Conservation (phyloP, 495 filamentous ascomycete species). For the Hapsidospora chrysogenum region DNA sequence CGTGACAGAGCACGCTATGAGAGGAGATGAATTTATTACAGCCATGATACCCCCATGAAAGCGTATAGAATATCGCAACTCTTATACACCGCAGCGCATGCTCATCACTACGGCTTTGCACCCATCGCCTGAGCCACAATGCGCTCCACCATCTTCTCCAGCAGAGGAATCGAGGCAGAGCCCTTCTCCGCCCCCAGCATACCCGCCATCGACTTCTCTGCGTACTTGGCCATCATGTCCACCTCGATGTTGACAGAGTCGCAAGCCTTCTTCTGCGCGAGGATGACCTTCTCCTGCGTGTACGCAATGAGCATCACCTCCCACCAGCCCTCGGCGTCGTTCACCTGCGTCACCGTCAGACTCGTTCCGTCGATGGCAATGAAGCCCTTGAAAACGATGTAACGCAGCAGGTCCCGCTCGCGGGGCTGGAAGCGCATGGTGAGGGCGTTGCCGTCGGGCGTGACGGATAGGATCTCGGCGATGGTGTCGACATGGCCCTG, state of each 20-base stretch:
- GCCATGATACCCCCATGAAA: too few species aligned
- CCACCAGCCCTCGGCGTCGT: slow-evolving; percentile 68
- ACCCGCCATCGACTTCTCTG: slow-evolving; percentile 81
- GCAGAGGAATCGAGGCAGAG: slow-evolving; percentile 35
- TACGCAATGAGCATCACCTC: slow-evolving; percentile 99
- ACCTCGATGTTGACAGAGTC: slow-evolving; percentile 94
- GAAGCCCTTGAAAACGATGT: slow-evolving; percentile 94
- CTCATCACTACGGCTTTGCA: slow-evolving; percentile 4
- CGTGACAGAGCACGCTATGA: slow-evolving; percentile 4
- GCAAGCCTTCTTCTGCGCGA: slow-evolving; percentile 62
- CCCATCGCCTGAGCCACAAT: slow-evolving; percentile 60
- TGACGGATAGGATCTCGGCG: slow-evolving; percentile 49
- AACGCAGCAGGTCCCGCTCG: slow-evolving; percentile 49
- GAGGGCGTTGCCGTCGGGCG: slow-evolving; percentile 71
- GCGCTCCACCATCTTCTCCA: slow-evolving; percentile 72
- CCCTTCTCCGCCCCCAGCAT: slow-evolving; percentile 42
- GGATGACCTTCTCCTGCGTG: slow-evolving; percentile 84
- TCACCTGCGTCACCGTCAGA: slow-evolving; percentile 74
- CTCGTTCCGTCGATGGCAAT: slow-evolving; percentile 93
- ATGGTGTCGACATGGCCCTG: slow-evolving; percentile 93
- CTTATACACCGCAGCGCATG: background rate
- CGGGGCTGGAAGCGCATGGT: slow-evolving; percentile 68
- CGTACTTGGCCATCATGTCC: slow-evolving; percentile 96
- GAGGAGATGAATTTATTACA: too few species aligned
- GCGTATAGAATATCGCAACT: too few species aligned